phyloP scores from a whole-genome alignment of 768 basidiomycete genomes.

The Trametes elegans region DNA sequence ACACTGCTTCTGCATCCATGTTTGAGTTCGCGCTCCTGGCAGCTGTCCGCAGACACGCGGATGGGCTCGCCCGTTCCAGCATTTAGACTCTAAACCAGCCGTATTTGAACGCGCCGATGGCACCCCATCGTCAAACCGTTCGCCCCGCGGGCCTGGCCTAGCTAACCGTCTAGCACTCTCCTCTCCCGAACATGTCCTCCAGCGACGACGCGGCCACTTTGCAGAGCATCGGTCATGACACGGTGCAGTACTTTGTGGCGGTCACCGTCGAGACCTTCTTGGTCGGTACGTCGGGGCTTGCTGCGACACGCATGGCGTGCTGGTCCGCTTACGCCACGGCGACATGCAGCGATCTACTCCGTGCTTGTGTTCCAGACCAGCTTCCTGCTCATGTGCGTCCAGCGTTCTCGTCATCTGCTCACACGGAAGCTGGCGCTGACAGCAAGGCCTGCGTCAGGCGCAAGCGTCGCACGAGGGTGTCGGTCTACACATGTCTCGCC shows the following conservation, averaged over 20 bases:
- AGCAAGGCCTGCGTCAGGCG: background rate
- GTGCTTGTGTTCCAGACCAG: background rate
- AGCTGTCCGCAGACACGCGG: too few species aligned
- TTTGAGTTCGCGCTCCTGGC: too few species aligned
- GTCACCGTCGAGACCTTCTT: constrained; percentile 11
- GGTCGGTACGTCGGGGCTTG: background rate
- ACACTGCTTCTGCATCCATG: too few species aligned
- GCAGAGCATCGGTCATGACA: constrained; percentile 4
- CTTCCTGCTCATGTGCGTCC: background rate
- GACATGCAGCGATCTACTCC: background rate
- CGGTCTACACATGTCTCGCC: background rate
- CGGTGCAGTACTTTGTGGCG: constrained; percentile 6
- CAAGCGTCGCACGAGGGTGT: background rate
- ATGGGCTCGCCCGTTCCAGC: too few species aligned
- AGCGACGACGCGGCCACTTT: background rate
- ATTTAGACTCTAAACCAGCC: too few species aligned
- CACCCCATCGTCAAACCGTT: too few species aligned
- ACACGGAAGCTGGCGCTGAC: background rate
- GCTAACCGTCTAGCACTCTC: background rate
- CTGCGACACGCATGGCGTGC: too few species aligned
- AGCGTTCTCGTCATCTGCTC: background rate
- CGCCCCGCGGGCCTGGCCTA: too few species aligned
- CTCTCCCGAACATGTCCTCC: background rate
- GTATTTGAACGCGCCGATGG: too few species aligned
- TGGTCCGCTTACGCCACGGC: too few species aligned